These are phyloP conservation scores for Blastomyces emzantsi DNA, from an alignment of 2,329 filamentous ascomycete species.

Conservation along the genomic window DNA sequence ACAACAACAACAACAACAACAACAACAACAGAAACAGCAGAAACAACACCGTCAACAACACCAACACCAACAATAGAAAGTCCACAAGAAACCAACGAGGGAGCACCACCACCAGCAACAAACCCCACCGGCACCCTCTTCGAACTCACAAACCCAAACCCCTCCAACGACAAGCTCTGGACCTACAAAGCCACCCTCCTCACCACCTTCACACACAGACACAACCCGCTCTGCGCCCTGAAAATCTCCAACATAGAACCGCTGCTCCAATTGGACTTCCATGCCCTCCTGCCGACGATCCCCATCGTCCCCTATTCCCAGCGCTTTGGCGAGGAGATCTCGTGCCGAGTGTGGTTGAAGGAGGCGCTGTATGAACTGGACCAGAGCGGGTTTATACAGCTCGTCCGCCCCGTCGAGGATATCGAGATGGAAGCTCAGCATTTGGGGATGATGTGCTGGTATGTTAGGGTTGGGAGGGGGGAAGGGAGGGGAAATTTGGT, in stretches of 20 bases:
- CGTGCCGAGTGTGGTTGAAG: slow-evolving; percentile 21
- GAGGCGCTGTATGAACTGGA: slow-evolving; percentile 22
- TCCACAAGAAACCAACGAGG: not conserved
- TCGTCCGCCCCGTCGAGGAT: slow-evolving; percentile 12
- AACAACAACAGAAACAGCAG: not conserved
- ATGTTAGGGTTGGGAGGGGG: not conserved
- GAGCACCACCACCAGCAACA: not conserved
- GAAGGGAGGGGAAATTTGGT: not conserved
- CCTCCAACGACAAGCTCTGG: slow-evolving; percentile 13
- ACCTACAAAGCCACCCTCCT: slow-evolving; percentile 14
- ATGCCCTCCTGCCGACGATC: slow-evolving; percentile 15
- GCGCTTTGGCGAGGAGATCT: slow-evolving; percentile 17
- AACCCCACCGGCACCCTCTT: slow-evolving; percentile 15
- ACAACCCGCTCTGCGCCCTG: slow-evolving; percentile 17
- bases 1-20: not conserved
- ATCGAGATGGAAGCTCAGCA: slow-evolving; percentile 19
- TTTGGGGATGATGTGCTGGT: slow-evolving; percentile 2
- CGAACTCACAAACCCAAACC: slow-evolving; percentile 17
- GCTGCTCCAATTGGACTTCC: slow-evolving; percentile 15
- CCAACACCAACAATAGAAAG: not conserved
- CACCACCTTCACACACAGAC: slow-evolving; percentile 9
- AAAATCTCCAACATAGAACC: slow-evolving; percentile 19
- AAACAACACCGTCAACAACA: not conserved
- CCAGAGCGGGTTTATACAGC: slow-evolving; percentile 20
- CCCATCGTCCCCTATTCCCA: slow-evolving; percentile 17